These are phyloP conservation scores for Ascochyta koolunga DNA, from an alignment of 2,329 filamentous ascomycete species.

Conservation along the genomic window DNA sequence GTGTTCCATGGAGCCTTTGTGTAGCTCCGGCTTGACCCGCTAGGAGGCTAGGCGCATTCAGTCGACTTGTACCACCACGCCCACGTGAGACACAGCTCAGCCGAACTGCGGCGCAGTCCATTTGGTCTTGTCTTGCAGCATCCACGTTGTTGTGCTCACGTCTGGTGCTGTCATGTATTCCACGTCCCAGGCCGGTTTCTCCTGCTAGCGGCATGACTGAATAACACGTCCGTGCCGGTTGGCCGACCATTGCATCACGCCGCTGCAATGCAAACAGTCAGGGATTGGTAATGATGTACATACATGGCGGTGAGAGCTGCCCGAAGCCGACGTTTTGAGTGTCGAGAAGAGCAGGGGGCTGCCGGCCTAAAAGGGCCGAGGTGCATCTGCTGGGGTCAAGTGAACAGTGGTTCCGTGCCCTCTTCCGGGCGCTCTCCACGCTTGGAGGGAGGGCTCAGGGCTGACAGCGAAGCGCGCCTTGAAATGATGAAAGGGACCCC, in stretches of 20 bases:
- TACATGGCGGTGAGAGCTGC: slow-evolving; percentile 46
- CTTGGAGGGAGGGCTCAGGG: slow-evolving; percentile 31
- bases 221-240: slow-evolving; percentile 17
- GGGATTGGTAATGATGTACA: slow-evolving; percentile 38
- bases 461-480: slow-evolving; percentile 22
- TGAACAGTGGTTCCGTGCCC: slow-evolving; percentile 46
- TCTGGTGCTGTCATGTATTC: slow-evolving; percentile 19
- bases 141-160: slow-evolving; percentile 37
- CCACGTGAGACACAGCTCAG: slow-evolving; percentile 38
- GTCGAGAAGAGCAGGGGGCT: slow-evolving; percentile 34
- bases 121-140: slow-evolving; percentile 36
- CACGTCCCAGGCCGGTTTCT: slow-evolving; percentile 17
- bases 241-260: slow-evolving; percentile 34
- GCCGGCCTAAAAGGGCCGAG: slow-evolving; percentile 40
- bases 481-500: slow-evolving; percentile 30
- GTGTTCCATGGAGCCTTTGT: slow-evolving; percentile 29
- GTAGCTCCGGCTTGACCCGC: slow-evolving; percentile 43
- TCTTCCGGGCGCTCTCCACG: too few species aligned
- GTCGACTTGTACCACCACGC: slow-evolving; percentile 20
- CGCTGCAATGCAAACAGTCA: slow-evolving; percentile 18
- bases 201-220: slow-evolving; percentile 3
- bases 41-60: slow-evolving; percentile 20
- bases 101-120: slow-evolving; percentile 33
- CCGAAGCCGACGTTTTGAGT: slow-evolving; percentile 38
- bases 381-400: slow-evolving; percentile 39